A percentile compares a stretch with the other conserved stretches of the same genome.
Evolutionary conservation across 805 yeast species (phyloP).

Genomic region (Teunomyces barrocoloradensis): DNA sequence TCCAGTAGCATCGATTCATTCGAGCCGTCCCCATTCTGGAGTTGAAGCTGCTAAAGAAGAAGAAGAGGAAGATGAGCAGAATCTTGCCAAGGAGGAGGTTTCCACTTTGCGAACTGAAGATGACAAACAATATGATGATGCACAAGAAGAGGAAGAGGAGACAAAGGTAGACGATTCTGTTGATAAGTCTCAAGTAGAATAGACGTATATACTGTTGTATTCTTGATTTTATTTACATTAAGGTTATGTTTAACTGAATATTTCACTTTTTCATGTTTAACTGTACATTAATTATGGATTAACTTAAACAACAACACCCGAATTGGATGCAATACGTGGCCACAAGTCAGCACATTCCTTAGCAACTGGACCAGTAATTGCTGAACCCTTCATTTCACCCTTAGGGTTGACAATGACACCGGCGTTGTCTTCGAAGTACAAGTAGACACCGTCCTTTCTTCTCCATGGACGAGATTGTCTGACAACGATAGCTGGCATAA

Average conservation of each 20-base stretch:
- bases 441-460: conserved; percentile 99
- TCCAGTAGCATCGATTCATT: conserved; percentile 6
- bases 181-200: neutral
- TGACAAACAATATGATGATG: neutral
- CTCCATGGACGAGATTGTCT: conserved; percentile 99
- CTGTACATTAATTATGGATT: conserved; percentile 1
- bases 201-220: neutral
- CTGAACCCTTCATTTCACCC: conserved; percentile 99
- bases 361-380: conserved; percentile 99
- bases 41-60: neutral
- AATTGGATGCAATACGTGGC: conserved; percentile 99
- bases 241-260: neutral
- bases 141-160: neutral
- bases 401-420: conserved; percentile 99
- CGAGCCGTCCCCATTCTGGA: conserved; percentile 1
- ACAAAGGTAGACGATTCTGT: neutral
- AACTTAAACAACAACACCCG: conserved; percentile 98
- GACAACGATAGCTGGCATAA: conserved; percentile 99
- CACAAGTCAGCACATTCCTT: conserved; percentile 99
- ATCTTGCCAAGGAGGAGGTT: conserved; percentile 9
- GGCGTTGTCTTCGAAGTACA: conserved; percentile 99
- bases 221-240: neutral
- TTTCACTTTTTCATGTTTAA: conserved; percentile 1
- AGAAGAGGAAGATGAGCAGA: neutral
- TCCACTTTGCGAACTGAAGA: conserved; percentile 12